Percentiles rank a stretch among this genome's conserved stretches.
phyloP scores from a whole-genome alignment of 1,284 basidiomycete species.

The Fomes fomentarius region DNA sequence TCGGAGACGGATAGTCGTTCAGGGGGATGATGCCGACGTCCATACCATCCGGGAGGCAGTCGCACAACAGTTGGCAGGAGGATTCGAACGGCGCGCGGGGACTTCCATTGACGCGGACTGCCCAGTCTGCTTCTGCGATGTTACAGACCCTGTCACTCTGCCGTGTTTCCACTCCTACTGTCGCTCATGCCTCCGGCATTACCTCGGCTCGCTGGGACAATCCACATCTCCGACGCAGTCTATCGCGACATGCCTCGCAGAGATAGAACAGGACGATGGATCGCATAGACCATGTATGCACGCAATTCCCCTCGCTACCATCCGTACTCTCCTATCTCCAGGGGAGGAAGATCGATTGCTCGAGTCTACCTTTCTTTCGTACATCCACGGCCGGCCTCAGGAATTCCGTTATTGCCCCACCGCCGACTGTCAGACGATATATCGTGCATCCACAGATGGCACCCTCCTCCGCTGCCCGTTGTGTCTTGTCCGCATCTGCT shows the following conservation, averaged over 20 bases:
- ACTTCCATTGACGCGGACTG: slow-evolving; percentile 35
- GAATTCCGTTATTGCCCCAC: slow-evolving; percentile 51
- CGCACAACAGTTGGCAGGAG: background rate
- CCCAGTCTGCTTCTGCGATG: slow-evolving; percentile 45
- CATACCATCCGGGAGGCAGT: slow-evolving; percentile 11
- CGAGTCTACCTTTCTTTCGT: slow-evolving; percentile 40
- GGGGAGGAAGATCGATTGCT: slow-evolving; percentile 42
- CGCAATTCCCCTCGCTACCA: slow-evolving; percentile 40
- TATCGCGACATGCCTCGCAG: slow-evolving; percentile 40
- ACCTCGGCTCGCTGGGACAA: slow-evolving; percentile 37
- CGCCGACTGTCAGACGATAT: slow-evolving; percentile 34
- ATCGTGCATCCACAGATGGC: slow-evolving; percentile 27
- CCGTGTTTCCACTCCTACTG: slow-evolving; percentile 55
- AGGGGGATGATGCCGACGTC: slow-evolving; percentile 36
- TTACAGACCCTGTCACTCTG: slow-evolving; percentile 41
- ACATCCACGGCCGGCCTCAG: slow-evolving; percentile 42
- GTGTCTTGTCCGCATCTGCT: slow-evolving; percentile 32
- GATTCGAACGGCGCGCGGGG: background rate
- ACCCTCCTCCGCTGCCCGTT: slow-evolving; percentile 31
- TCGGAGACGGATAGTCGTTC: slow-evolving; percentile 36
- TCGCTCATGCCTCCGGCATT: slow-evolving; percentile 47
- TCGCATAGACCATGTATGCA: slow-evolving; percentile 28
- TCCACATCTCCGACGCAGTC: slow-evolving; percentile 25
- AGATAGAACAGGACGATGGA: slow-evolving; percentile 1
- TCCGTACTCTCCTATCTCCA: slow-evolving; percentile 43